Conservation (phyloP, 768 basidiomycete species). For the Calocybe gangraenosa region DNA sequence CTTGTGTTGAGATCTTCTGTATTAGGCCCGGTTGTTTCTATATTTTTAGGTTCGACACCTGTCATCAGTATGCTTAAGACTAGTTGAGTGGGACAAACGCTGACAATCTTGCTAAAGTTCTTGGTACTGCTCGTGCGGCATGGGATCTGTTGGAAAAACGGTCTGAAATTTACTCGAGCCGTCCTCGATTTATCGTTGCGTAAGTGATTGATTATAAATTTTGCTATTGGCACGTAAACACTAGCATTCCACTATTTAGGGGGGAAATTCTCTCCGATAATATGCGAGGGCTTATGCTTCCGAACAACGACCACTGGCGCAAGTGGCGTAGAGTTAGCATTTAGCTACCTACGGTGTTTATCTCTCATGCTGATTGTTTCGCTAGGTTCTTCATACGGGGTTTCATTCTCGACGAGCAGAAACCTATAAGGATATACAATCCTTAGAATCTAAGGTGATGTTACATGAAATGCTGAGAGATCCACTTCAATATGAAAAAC, state of each 20-base stretch:
- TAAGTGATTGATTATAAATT: constrained; percentile 13
- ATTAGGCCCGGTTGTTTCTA: constrained; percentile 38
- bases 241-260: constrained; percentile 14
- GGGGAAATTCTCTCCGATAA: constrained; percentile 45
- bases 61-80: constrained; percentile 28
- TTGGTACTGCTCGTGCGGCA: constrained; percentile 41
- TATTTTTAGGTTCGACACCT: constrained; percentile 38
- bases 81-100: background rate
- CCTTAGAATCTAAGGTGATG: constrained; percentile 41
- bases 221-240: background rate
- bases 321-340: constrained; percentile 39
- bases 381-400: constrained; percentile 38
- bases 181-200: constrained; percentile 44
- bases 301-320: constrained; percentile 40
- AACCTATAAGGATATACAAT: constrained; percentile 42
- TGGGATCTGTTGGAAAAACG: constrained; percentile 46
- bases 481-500: constrained; percentile 34
- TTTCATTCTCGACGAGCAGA: constrained; percentile 38
- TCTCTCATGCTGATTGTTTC: background rate
- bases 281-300: constrained; percentile 40
- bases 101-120: constrained; percentile 22
- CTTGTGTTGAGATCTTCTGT: constrained; percentile 1
- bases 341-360: background rate
- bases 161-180: constrained; percentile 41
- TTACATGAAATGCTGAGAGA: constrained; percentile 36